phyloP scores from a whole-genome alignment of 345 rosid species.

The Raphanus raphanistrum region DNA sequence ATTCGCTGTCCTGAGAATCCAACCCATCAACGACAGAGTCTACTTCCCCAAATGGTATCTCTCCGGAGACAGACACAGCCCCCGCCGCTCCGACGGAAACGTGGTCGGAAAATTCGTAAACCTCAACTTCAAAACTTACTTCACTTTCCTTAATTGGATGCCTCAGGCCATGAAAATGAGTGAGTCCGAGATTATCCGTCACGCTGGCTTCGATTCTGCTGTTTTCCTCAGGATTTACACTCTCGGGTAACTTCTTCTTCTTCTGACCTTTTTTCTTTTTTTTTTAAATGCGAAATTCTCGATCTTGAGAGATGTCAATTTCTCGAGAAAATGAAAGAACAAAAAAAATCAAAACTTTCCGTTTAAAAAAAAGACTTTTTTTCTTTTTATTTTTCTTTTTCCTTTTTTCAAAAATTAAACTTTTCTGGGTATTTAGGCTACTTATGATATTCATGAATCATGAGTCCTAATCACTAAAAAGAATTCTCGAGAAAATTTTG shows the following conservation, averaged over 20 bases:
- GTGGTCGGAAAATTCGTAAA: conserved; percentile 80
- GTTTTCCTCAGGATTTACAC: conserved; percentile 81
- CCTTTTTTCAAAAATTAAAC: background rate
- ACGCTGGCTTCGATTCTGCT: conserved; percentile 98
- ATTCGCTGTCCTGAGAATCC: conserved; percentile 83
- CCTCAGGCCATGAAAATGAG: conserved; percentile 91
- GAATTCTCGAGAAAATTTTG: conserved; percentile 15
- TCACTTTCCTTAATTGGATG: conserved; percentile 97
- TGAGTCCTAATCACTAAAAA: background rate
- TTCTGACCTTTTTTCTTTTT: background rate
- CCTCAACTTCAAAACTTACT: conserved; percentile 67
- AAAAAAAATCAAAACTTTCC: conserved; percentile 8
- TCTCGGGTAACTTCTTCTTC: conserved; percentile 62
- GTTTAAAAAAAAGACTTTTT: no score
- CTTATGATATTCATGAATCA: background rate
- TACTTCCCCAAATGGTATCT: conserved; percentile 92
- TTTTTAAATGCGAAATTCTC: background rate
- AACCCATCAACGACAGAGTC: conserved; percentile 91
- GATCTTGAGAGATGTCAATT: conserved; percentile 5
- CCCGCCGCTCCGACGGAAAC: conserved; percentile 53
- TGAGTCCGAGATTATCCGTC: conserved; percentile 72
- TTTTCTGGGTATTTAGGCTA: background rate
- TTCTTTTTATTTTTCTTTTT: no score
- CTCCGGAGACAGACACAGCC: conserved; percentile 65
- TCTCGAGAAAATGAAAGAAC: conserved; percentile 18